These are phyloP conservation scores for Aspergillus sp. DNA, from an alignment of 2,329 filamentous ascomycete species.

Conservation along the genomic window DNA sequence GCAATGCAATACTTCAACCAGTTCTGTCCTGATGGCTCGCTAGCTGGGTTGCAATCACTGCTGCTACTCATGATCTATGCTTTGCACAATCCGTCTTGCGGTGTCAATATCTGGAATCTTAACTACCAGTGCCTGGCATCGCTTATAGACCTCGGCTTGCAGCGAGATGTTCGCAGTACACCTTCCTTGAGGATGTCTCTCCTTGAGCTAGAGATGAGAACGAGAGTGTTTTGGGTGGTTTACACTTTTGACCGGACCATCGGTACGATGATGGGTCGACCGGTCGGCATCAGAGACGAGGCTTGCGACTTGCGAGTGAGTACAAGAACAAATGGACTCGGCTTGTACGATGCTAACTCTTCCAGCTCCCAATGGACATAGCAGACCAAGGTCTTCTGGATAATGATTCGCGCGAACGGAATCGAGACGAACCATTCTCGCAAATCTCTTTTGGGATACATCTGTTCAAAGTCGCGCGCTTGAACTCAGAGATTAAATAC, in stretches of 20 bases:
- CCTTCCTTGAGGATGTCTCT: constrained; percentile 42
- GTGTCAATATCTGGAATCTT: constrained; percentile 55
- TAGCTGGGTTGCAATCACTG: constrained; percentile 52
- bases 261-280: constrained; percentile 57
- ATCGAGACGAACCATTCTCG: constrained; percentile 16
- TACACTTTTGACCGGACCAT: constrained; percentile 54
- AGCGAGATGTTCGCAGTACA: constrained; percentile 48
- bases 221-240: constrained; percentile 56
- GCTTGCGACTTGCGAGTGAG: constrained; percentile 53
- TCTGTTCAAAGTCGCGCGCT: constrained; percentile 42
- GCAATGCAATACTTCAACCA: constrained; percentile 50
- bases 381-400: constrained; percentile 6
- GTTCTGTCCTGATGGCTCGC: constrained; percentile 49
- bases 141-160: constrained; percentile 53
- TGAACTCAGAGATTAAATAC: constrained; percentile 61
- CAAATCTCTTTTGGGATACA: constrained; percentile 49
- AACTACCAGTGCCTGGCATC: constrained; percentile 57
- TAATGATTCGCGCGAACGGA: constrained; percentile 5
- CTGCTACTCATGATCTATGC: constrained; percentile 47
- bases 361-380: constrained; percentile 19
- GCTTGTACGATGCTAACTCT: constrained; percentile 3
- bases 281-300: constrained; percentile 56
- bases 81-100: constrained; percentile 50
- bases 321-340: neutral
- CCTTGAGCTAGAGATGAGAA: constrained; percentile 55